These are phyloP conservation scores for Pseudogymnoascus pannorum DNA, from an alignment of 2,329 filamentous ascomycete genomes.

Conservation along the genomic window DNA sequence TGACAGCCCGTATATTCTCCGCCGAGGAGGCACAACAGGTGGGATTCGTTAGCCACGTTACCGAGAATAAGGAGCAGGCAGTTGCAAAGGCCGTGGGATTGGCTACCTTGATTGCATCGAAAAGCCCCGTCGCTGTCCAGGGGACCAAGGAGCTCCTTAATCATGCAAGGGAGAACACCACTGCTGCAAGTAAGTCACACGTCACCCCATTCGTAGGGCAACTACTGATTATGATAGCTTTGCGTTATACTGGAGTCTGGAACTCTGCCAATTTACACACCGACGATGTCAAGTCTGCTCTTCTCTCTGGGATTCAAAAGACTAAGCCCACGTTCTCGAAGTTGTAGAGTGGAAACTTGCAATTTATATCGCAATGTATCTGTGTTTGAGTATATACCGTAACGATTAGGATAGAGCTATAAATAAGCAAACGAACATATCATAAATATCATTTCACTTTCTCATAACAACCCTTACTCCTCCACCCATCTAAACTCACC, in stretches of 20 bases:
- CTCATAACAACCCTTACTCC: neutral
- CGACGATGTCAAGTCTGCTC: conserved; percentile 64
- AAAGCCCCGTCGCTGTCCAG: conserved; percentile 83
- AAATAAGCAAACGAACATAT: conserved; percentile 3
- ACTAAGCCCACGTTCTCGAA: conserved; percentile 78
- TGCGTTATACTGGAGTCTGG: conserved; percentile 83
- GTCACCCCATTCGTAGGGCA: conserved; percentile 6
- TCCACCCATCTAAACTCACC: conserved; percentile 19
- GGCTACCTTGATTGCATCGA: conserved; percentile 60
- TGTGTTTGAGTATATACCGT: neutral
- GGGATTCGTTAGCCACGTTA: conserved; percentile 63
- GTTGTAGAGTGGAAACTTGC: conserved; percentile 43
- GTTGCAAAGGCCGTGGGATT: conserved; percentile 55
- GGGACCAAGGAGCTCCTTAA: conserved; percentile 84
- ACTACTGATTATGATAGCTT: conserved; percentile 35
- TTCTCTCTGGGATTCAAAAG: conserved; percentile 72
- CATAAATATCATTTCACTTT: neutral
- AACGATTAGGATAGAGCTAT: neutral
- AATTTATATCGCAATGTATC: conserved; percentile 9
- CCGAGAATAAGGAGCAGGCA: conserved; percentile 54
- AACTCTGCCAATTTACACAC: conserved; percentile 80
- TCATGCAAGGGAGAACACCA: conserved; percentile 68
- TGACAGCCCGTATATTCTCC: conserved; percentile 63
- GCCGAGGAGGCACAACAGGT: conserved; percentile 61
- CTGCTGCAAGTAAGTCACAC: conserved; percentile 61